Percentiles rank a stretch among this genome's conserved stretches.
These are phyloP conservation scores for Galerina marginata DNA, from an alignment of 768 basidiomycete species.

Conservation along the genomic window DNA sequence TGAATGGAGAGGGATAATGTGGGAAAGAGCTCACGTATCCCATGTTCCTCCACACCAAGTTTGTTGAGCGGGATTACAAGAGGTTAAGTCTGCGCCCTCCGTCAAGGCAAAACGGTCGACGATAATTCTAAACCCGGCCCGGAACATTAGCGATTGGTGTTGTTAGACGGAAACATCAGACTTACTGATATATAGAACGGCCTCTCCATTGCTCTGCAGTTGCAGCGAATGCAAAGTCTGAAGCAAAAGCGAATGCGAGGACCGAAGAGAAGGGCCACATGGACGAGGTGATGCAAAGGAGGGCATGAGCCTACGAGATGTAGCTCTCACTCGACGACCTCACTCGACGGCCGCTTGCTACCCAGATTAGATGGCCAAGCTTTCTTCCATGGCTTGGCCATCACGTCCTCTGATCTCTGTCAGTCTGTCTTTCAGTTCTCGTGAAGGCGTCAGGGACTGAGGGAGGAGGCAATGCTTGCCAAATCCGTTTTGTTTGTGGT, in stretches of 20 bases:
- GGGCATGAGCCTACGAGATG: slow-evolving; percentile 21
- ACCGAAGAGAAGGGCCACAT: slow-evolving; percentile 25
- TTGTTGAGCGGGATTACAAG: slow-evolving; percentile 63
- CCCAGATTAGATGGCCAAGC: too few species aligned
- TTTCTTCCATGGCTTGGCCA: too few species aligned
- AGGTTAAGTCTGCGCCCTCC: slow-evolving; percentile 49
- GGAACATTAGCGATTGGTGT: neutral
- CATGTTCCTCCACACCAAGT: slow-evolving; percentile 90
- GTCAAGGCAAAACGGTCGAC: slow-evolving; percentile 81
- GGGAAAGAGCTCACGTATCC: slow-evolving; percentile 47
- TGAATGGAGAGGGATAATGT: slow-evolving; percentile 16
- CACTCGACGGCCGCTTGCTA: too few species aligned
- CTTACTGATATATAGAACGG: slow-evolving; percentile 82
- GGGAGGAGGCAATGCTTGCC: too few species aligned
- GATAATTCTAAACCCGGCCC: slow-evolving; percentile 51
- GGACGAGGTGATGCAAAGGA: slow-evolving; percentile 15
- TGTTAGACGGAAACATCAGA: slow-evolving; percentile 4
- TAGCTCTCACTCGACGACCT: too few species aligned
- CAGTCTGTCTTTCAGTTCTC: too few species aligned
- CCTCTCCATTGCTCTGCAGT: slow-evolving; percentile 77
- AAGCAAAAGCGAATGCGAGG: slow-evolving; percentile 21
- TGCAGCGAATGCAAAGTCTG: slow-evolving; percentile 51
- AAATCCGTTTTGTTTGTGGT: too few species aligned
- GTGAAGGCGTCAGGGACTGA: too few species aligned
- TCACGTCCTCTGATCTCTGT: too few species aligned